Evolutionary conservation across 192 early-diverging fungal species (phyloP), one percentile per base, ranked within the genome.

Genomic region (Coemansia sp.): DNA sequence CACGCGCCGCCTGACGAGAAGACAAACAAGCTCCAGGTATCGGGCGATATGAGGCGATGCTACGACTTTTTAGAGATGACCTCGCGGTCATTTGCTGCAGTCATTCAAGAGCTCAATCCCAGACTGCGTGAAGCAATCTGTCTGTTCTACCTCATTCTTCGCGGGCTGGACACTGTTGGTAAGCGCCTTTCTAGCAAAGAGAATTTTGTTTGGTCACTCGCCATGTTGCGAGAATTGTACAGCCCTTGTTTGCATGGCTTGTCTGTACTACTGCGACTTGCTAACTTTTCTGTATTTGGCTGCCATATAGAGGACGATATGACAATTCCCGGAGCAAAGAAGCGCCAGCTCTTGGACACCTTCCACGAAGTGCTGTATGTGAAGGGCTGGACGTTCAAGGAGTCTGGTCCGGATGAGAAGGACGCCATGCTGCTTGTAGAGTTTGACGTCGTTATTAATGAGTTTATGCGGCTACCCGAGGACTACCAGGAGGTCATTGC

Each of bases 101-200:
- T 99, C 53, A 99, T 98, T 81, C 90, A 91, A 74, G 87, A 88
- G 58, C 76, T 94, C 46, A 82, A 91, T 70, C 87, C 87, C 22
- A 87, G 83, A 35, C 80, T 93, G 19, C 87, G 90, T 60, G 90
- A 93, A 62, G 85, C 75, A 70, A 84, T 98, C 42, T 98, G 96
- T 72, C 63, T 99, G 54, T 98, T 98, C 76, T 99, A 99, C 75
- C 83, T 99, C 52, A 83, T 95, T 33, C 84, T 99, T 59, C 88
- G 97, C 33, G 97, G 92, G 12, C 84, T 99, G 44, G 97, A 99
- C 73, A 99, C 97, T 2, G 86, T 99, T 57, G 97, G 77, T 74
- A 74, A 70, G 77, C 27, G 12, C n/a, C 46, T 11, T 24, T 29
- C 6, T 29, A n/a, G n/a, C n/a, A n/a, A n/a, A n/a, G n/a, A n/a